A percentile compares a stretch with the other conserved stretches of the same genome.
Evolutionary conservation across 306 rosid species (phyloP).

Genomic region (Dalbergia oliveri): DNA sequence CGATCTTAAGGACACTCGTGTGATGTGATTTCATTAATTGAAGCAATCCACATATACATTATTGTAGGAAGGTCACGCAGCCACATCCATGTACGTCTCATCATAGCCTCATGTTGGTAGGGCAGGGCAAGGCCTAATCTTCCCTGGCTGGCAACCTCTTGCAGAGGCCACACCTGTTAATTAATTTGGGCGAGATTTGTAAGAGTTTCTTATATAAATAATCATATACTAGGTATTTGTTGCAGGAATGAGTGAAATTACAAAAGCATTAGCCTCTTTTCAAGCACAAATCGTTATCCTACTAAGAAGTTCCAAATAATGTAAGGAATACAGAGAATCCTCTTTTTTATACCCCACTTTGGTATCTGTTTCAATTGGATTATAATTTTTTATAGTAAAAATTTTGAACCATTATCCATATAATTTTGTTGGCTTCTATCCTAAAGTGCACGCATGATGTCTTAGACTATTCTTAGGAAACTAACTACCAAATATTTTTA

Average conservation of each 20-base stretch:
- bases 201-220: no score
- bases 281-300: background rate
- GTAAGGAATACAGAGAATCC: background rate
- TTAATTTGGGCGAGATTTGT: no score
- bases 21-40: conserved; percentile 44
- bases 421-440: no score
- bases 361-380: background rate
- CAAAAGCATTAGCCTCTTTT: background rate
- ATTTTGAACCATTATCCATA: no score
- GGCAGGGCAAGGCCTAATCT: conserved; percentile 16
- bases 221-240: background rate
- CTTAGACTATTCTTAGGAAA: background rate
- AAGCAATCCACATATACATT: conserved; percentile 41
- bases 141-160: background rate
- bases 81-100: conserved; percentile 35
- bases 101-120: conserved; percentile 18
- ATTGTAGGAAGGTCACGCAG: conserved; percentile 37
- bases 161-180: background rate
- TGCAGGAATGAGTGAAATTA: background rate
- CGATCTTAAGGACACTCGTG: conserved; percentile 41
- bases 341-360: background rate
- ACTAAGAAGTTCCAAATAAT: background rate
- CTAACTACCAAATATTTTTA: background rate
- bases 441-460: background rate
- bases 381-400: background rate